Base-by-base conservation (phyloP, 306 rosid species). In the cucumber (Cucumis sativus) region DNA sequence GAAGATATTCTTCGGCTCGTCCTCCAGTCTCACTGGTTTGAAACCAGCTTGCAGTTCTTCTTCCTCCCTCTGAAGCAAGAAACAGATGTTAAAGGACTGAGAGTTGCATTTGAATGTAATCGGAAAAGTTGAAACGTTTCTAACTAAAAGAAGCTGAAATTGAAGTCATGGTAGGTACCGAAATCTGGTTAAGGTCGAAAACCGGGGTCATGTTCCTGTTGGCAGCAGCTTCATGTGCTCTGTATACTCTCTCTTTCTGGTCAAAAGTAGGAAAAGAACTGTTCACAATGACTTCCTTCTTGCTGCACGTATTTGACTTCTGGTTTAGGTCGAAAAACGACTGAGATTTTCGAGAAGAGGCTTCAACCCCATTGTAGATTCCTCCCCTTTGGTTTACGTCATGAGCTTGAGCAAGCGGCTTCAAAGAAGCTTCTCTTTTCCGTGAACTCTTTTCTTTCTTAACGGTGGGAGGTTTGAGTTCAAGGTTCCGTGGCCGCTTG, bases 171-270 rank as follows among this genome's bases (percentile, higher is more conserved):
- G 25, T 81, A 15, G 10, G 43, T 91, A 92, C 99, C 96, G 93
- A 92, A 79, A 96, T 86, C 82, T 96, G 92, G 91, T 95, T 95
- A 86, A 95, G 87, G 86, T 95, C 97, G 33, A 77, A 77, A 64
- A 77, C 74, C 40, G 63, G 80, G 20, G 75, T 47, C 6, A 8
- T 51, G 33, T 65, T 77, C 39, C 87, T 82, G 87, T 84, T 88
- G 35, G 66, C 7, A 9, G 89, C 17, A 8, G 85, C 80, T 81
- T 89, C 98, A 78, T 87, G 87, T 43, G 88, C 88, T 52, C 83
- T 79, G 35, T 83, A 84, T 78, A 82, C 81, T 81, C 84, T 80
- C 40, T 88, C 93, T 79, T 84, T 89, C 76, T 81, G 87, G 78
- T 88, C 93, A 35, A 89, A 77, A 59, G 45, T 52, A 9, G 88